These are phyloP conservation scores for Cucurbita pepo DNA, from an alignment of 306 rosid genomes.

Conservation along the genomic window DNA sequence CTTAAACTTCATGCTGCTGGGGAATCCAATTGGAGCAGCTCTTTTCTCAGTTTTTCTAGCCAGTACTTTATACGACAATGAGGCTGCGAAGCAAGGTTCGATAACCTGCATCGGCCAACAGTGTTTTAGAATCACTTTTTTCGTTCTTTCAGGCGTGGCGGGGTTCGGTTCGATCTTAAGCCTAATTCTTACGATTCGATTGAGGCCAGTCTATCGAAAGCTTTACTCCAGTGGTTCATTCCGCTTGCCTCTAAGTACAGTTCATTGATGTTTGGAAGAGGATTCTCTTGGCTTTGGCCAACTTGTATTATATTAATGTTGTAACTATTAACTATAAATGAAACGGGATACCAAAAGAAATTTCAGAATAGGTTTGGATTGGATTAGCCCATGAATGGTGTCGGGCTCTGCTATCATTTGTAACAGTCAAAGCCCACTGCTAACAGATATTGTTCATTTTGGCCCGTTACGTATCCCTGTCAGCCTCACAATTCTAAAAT, in stretches of 20 bases:
- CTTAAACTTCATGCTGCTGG: slow-evolving; percentile 40
- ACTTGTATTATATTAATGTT: not conserved
- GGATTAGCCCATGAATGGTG: too few species aligned
- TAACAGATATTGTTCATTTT: too few species aligned
- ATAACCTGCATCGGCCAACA: slow-evolving; percentile 48
- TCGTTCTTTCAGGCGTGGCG: slow-evolving; percentile 42
- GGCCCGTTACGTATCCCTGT: too few species aligned
- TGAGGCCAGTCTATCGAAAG: slow-evolving; percentile 61
- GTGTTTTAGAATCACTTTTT: slow-evolving; percentile 70
- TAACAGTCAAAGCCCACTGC: too few species aligned
- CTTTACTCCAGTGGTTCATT: slow-evolving; percentile 54
- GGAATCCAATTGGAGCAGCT: slow-evolving; percentile 62
- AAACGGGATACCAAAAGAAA: not conserved
- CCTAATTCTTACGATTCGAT: slow-evolving; percentile 48
- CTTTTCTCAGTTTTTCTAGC: slow-evolving; percentile 57
- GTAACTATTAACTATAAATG: not conserved
- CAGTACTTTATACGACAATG: slow-evolving; percentile 45
- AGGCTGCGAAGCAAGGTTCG: slow-evolving; percentile 67
- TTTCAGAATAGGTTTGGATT: not conserved
- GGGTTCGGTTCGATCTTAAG: slow-evolving; percentile 57
- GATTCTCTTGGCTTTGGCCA: not conserved
- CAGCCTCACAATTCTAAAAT: too few species aligned
- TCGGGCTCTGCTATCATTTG: too few species aligned
- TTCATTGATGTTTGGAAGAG: slow-evolving; percentile 5
- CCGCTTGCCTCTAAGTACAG: slow-evolving; percentile 22